phyloP scores from a whole-genome alignment of 73 alveolate genomes.

The Effrenium voratum region DNA sequence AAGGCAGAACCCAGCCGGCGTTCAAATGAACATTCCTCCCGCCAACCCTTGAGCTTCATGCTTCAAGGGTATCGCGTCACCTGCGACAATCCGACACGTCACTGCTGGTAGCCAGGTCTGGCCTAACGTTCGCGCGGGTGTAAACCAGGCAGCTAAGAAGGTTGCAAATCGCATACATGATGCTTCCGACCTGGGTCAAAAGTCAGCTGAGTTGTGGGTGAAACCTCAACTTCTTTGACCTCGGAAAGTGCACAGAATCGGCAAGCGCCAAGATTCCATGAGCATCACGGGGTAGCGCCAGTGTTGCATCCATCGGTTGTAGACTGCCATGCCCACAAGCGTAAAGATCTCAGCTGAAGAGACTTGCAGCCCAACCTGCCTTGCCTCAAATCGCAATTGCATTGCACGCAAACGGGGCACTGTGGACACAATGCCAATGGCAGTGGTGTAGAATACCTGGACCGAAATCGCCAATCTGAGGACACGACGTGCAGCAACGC shows the following conservation, averaged over 20 bases:
- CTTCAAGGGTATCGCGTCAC: too few species aligned
- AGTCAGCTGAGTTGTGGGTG: not conserved
- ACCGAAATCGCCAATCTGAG: not conserved
- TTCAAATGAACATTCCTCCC: too few species aligned
- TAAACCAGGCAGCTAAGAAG: conserved; percentile 69
- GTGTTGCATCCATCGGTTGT: conserved; percentile 84
- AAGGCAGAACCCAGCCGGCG: too few species aligned
- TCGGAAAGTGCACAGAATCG: not conserved
- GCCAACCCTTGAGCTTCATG: too few species aligned
- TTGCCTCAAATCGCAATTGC: not conserved
- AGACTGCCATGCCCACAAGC: conserved; percentile 62
- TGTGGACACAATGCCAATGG: conserved; percentile 76
- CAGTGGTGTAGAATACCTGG: conserved; percentile 63
- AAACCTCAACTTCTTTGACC: not conserved
- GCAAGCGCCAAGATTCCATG: conserved; percentile 31
- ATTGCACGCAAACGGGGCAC: not conserved
- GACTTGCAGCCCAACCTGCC: not conserved
- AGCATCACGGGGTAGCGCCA: conserved; percentile 71
- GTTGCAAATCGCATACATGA: conserved; percentile 43
- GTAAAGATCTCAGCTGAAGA: conserved; percentile 34
- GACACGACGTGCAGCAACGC: not conserved
- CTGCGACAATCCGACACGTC: too few species aligned
- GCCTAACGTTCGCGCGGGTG: conserved; percentile 50
- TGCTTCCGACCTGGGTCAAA: conserved; percentile 14
- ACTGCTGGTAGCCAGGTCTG: too few species aligned